Evolutionary conservation across 306 rosid genomes (phyloP).

Genomic region (Ziziphus jujuba): DNA sequence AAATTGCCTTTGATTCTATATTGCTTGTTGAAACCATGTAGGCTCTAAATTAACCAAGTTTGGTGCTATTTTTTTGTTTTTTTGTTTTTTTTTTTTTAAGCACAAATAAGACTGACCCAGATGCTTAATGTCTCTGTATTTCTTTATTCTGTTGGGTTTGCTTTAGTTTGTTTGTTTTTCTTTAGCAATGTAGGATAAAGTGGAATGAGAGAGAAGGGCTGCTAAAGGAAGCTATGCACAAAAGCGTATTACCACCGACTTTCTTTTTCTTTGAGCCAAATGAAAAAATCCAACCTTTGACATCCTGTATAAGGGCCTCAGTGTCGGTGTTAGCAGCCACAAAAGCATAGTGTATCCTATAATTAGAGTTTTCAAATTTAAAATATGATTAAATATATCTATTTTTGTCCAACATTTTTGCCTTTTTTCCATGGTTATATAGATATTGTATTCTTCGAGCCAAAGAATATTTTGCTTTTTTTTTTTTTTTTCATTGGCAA

Average conservation of each 20-base stretch:
- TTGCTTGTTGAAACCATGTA: no score
- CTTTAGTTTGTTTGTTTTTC: constrained; percentile 5
- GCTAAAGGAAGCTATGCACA: constrained; percentile 3
- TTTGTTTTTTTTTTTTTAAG: no score
- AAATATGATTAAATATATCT: not conserved
- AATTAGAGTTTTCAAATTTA: not conserved
- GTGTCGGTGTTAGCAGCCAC: constrained; percentile 31
- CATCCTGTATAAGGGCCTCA: constrained; percentile 35
- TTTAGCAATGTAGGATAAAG: constrained; percentile 27
- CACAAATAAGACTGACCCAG: constrained; percentile 18
- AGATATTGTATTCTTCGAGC: no score
- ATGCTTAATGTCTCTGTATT: constrained; percentile 39
- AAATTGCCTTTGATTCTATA: not conserved
- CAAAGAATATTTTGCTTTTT: no score
- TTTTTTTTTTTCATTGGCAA: no score
- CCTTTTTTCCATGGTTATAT: no score
- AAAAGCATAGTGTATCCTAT: not conserved
- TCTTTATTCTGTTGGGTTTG: not conserved
- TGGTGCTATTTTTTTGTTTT: no score
- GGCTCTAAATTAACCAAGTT: no score
- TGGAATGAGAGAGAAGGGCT: not conserved
- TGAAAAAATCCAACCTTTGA: constrained; percentile 31
- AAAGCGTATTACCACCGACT: constrained; percentile 40
- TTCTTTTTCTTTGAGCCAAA: constrained; percentile 16
- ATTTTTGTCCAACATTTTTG: no score